Conservation (phyloP, 257 asterid species). For the Primulina tabacum region DNA sequence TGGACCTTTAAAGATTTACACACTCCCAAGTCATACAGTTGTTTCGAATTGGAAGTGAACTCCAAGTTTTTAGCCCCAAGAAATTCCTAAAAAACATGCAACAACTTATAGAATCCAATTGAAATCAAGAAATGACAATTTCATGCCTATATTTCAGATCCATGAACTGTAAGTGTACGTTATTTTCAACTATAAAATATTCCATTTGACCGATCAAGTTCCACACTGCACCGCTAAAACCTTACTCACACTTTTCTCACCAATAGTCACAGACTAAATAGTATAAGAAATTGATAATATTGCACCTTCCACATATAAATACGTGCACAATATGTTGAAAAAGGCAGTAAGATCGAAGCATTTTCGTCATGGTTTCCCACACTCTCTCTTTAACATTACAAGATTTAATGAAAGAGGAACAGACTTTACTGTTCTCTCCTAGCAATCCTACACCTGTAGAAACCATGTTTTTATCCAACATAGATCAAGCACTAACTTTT, state of each 20-base stretch:
- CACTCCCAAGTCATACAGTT: background rate
- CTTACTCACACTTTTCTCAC: slow-evolving; percentile 13
- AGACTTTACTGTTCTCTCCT: slow-evolving; percentile 30
- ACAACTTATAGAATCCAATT: background rate
- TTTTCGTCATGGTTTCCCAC: slow-evolving; percentile 9
- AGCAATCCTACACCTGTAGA: slow-evolving; percentile 24
- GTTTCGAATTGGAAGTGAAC: background rate
- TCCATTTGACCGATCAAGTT: background rate
- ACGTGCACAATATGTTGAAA: background rate
- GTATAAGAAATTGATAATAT: background rate
- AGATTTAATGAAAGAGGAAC: slow-evolving; percentile 32
- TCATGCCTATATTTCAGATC: slow-evolving; percentile 17
- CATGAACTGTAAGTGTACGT: background rate
- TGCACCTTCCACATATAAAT: background rate
- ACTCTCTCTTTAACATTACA: slow-evolving; percentile 23
- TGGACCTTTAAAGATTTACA: background rate
- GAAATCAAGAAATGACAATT: slow-evolving; percentile 25
- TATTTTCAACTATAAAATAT: background rate
- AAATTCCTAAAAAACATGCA: slow-evolving; percentile 2
- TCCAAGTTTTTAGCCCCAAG: background rate
- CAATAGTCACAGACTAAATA: background rate
- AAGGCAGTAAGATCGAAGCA: background rate
- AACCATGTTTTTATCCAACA: slow-evolving; percentile 43
- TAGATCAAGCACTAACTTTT: slow-evolving; percentile 41
- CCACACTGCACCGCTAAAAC: background rate